Evolutionary conservation across 163 green algal genomes (phyloP), one percentile per base, ranked within the genome.

Genomic region (Trebouxia gelatinosa): DNA sequence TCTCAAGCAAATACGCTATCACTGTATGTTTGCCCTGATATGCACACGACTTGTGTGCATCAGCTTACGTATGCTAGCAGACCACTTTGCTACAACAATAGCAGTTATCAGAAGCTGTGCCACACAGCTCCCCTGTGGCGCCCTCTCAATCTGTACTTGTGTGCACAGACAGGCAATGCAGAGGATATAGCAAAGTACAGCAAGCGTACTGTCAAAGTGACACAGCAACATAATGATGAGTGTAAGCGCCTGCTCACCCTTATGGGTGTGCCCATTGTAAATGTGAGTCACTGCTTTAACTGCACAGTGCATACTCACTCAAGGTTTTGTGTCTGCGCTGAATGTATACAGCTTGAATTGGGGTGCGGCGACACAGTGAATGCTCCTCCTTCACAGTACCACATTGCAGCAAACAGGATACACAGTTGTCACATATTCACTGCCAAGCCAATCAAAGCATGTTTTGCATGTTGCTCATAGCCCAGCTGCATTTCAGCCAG

Each of bases 101-200:
- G 9, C 43, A 54, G 43, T 54, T 54, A 13, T 9, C 43, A 54
- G 43, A 13, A 54, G 43, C 13, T 54, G 43, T 54, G 43, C 43
- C 43, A 54, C 13, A 54, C 43, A 54, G 43, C 43, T 31, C 26
- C 31, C 46, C 34, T 28, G 26, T 11, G 31, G 13, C 26, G 34
- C 34, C 3, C 6, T n/a, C 61, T 31, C 5, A 32, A 3, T 62
- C 7, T 31, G 51, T 74, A 2, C 13, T n/a, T 32, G 19, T 77
- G 54, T n/a, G n/a, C n/a, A n/a, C 80, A 90, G 84, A 80, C 85
- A 5, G 94, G 95, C 0, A 90, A 97, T 58, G 66, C 84, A 38
- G 95, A 96, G 83, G 93, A 91, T 5, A 85, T 99, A 9, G 95
- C 98, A 80, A 98, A 98, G 87, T 98, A 95, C 85, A 91, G 85